These are phyloP conservation scores for Podaxis carcinomalis DNA, from an alignment of 768 basidiomycete genomes.

Conservation along the genomic window DNA sequence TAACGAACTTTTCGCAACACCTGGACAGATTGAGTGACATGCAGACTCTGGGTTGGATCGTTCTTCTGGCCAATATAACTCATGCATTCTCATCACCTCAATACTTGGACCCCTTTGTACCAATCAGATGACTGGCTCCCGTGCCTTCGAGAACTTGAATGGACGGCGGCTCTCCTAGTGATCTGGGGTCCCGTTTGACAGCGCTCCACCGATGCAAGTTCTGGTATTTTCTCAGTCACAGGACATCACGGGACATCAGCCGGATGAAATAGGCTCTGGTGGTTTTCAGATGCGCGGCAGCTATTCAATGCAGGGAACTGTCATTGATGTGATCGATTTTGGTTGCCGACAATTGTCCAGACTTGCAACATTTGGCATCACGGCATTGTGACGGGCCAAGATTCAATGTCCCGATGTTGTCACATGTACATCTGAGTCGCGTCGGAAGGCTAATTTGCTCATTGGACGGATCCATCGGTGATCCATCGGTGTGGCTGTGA, in stretches of 20 bases:
- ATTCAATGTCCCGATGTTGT: conserved; percentile 2
- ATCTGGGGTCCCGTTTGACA: background rate
- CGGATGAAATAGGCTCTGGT: conserved; percentile 11
- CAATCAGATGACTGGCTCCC: background rate
- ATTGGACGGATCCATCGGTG: conserved; percentile 7
- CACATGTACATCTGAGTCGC: conserved; percentile 9
- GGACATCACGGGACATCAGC: conserved; percentile 6
- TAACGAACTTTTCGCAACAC: background rate
- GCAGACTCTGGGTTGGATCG: background rate
- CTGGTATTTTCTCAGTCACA: conserved; percentile 1
- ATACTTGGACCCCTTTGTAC: background rate
- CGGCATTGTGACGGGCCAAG: background rate
- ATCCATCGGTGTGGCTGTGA: conserved; percentile 13
- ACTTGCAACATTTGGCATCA: conserved; percentile 4
- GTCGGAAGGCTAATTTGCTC: conserved; percentile 7
- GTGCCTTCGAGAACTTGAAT: background rate
- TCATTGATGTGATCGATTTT: conserved; percentile 8
- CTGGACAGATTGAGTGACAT: background rate
- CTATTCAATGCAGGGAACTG: background rate
- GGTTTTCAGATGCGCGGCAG: background rate
- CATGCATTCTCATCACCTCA: background rate
- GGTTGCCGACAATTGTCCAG: conserved; percentile 13
- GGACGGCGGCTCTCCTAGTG: background rate
- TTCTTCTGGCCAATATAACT: background rate
- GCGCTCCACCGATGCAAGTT: background rate